Evolutionary conservation across 192 early-diverging fungal species (phyloP), one percentile per base, ranked within the genome.

Genomic region (Coemansia reversa): DNA sequence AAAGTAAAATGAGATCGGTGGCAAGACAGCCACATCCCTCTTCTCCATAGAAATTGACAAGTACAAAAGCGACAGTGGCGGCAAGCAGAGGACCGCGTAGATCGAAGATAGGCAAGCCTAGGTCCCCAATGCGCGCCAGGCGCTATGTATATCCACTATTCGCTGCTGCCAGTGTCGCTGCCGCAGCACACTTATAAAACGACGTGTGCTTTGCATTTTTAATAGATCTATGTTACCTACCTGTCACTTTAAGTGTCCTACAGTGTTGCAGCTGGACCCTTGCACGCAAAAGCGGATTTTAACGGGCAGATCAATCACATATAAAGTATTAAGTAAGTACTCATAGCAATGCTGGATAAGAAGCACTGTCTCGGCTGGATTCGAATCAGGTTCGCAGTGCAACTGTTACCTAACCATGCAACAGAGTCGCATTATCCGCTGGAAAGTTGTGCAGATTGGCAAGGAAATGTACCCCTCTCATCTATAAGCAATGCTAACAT

Each of bases 191-290:
- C 22, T 28, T 54, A 35, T 55, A 18, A 24, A 55, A 20, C 3
- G 25, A 29, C n/a, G 42, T 18, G 16, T 45, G 5, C 33, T 42
- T n/a, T 29, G 23, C 51, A 16, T 24, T 23, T 35, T 29, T 27
- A 23, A 30, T 55, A 25, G 8, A 0, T 5, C 2, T 20, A 19
- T 22, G 25, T 24, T 24, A 60, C 58, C 58, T 77, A 65, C 75
- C 66, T 72, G 75, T 77, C 27, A 72, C 63, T 57, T 69, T 78
- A 57, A 78, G 76, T 33, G 33, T 35, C 70, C 76, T 72, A 69
- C 55, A 67, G 12, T n/a, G 8, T 22, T 33, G 28, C n/a, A 58
- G 56, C 7, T 16, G 39, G 39, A 27, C 39, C 39, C 39, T 45
- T 45, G 14, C 39, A 45, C 39, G 39, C 3, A 45, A 45, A 45